Evolutionary conservation across 306 rosid genomes (phyloP).

Genomic region (Vachellia collinsii): DNA sequence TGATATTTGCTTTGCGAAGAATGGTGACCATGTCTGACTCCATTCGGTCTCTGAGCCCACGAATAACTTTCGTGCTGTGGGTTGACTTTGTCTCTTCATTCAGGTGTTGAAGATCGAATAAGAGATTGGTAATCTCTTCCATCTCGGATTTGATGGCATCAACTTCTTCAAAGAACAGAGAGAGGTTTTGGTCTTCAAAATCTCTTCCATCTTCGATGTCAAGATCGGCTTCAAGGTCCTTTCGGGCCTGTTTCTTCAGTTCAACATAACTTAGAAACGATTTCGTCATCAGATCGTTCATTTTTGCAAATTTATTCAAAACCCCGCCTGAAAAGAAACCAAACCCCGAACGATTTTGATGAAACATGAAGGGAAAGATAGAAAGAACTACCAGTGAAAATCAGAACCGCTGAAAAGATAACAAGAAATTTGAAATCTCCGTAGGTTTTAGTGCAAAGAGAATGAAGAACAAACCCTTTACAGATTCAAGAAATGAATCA

Average conservation of each 20-base stretch:
- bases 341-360: conserved; percentile 17
- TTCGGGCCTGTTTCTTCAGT: conserved; percentile 72
- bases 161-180: conserved; percentile 73
- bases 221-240: conserved; percentile 57
- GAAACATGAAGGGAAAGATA: background rate
- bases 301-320: conserved; percentile 52
- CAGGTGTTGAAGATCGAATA: conserved; percentile 70
- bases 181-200: conserved; percentile 74
- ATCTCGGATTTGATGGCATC: conserved; percentile 67
- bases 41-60: conserved; percentile 80
- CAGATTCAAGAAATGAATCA: conserved; percentile 53
- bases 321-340: conserved; percentile 40
- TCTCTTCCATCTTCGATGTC: conserved; percentile 70
- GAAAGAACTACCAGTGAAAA: background rate
- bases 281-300: conserved; percentile 94
- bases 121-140: conserved; percentile 96
- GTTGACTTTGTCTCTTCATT: conserved; percentile 79
- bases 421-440: conserved; percentile 25
- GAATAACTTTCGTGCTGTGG: conserved; percentile 81
- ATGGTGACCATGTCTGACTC: conserved; percentile 78
- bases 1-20: conserved; percentile 75
- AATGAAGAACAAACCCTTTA: conserved; percentile 45
- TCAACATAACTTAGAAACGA: conserved; percentile 94
- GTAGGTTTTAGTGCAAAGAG: conserved; percentile 15
- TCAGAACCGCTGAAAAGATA: background rate